Percentiles rank a stretch among this genome's conserved stretches.
phyloP scores from a whole-genome alignment of 495 filamentous ascomycete genomes.

The Penicillium cinerascens region DNA sequence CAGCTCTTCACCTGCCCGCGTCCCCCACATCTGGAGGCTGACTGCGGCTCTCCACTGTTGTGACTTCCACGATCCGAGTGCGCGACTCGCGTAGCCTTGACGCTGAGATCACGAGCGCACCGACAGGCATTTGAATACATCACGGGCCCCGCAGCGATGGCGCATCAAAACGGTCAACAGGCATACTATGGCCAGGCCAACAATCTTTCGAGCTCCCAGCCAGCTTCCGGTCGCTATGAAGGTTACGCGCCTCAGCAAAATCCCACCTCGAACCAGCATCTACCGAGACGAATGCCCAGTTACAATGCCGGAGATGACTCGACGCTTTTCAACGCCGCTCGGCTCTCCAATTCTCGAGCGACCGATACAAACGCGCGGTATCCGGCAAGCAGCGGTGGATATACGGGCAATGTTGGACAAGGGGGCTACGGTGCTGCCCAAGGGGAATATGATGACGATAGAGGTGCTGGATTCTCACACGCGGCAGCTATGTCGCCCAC shows the following conservation, averaged over 20 bases:
- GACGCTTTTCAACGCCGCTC: conserved; percentile 40
- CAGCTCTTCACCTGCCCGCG: conserved; percentile 16
- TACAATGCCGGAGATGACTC: conserved; percentile 79
- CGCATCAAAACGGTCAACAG: conserved; percentile 48
- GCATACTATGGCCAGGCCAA: conserved; percentile 42
- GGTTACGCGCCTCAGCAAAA: conserved; percentile 17
- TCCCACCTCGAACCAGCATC: conserved; percentile 27
- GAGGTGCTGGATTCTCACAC: conserved; percentile 32
- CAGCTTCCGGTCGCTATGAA: conserved; percentile 20
- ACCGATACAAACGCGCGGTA: conserved; percentile 29
- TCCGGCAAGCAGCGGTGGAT: conserved; percentile 9
- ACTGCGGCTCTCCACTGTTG: neutral
- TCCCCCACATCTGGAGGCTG: conserved; percentile 15
- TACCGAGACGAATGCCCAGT: conserved; percentile 60
- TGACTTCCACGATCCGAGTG: neutral
- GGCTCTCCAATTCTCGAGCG: conserved; percentile 31
- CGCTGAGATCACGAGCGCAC: neutral
- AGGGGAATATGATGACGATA: conserved; percentile 37
- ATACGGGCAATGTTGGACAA: conserved; percentile 13
- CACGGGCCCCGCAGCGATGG: conserved; percentile 29
- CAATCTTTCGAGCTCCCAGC: conserved; percentile 29
- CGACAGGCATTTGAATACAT: neutral
- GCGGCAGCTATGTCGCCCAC: conserved; percentile 44
- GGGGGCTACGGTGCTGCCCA: conserved; percentile 23
- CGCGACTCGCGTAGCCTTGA: neutral